These are phyloP conservation scores for Volvox africanus DNA, from an alignment of 139 green algal species.

Conservation along the genomic window DNA sequence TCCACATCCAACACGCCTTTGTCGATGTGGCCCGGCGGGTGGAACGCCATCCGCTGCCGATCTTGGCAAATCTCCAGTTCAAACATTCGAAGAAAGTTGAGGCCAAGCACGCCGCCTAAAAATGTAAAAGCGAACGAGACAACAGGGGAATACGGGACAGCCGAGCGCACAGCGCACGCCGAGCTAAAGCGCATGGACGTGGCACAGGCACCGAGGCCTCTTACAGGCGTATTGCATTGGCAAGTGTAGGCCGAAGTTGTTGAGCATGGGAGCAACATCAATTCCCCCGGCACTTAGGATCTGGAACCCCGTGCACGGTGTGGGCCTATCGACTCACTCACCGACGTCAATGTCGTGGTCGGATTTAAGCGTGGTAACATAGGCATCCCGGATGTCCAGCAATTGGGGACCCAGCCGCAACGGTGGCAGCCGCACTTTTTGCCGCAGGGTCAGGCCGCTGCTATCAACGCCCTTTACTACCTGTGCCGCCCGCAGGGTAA, in stretches of 20 bases:
- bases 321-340: conserved; percentile 4
- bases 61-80: conserved; percentile 24
- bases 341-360: conserved; percentile 47
- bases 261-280: too few species aligned
- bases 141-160: too few species aligned
- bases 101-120: conserved; percentile 41
- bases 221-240: too few species aligned
- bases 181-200: too few species aligned
- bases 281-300: too few species aligned
- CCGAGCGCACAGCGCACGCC: too few species aligned
- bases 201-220: too few species aligned
- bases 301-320: too few species aligned
- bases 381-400: conserved; percentile 22
- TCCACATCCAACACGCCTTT: conserved; percentile 35
- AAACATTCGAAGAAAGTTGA: conserved; percentile 33
- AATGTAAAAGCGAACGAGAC: too few species aligned
- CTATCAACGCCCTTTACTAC: conserved; percentile 43
- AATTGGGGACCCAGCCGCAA: conserved; percentile 31
- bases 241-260: too few species aligned
- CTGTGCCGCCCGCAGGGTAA: background rate
- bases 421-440: conserved; percentile 38
- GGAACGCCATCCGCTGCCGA: conserved; percentile 22
- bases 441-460: conserved; percentile 37
- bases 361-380: conserved; percentile 41
- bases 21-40: conserved; percentile 44